Evolutionary conservation across 2,329 filamentous ascomycete genomes (phyloP).

Genomic region (Colletotrichum cereale): DNA sequence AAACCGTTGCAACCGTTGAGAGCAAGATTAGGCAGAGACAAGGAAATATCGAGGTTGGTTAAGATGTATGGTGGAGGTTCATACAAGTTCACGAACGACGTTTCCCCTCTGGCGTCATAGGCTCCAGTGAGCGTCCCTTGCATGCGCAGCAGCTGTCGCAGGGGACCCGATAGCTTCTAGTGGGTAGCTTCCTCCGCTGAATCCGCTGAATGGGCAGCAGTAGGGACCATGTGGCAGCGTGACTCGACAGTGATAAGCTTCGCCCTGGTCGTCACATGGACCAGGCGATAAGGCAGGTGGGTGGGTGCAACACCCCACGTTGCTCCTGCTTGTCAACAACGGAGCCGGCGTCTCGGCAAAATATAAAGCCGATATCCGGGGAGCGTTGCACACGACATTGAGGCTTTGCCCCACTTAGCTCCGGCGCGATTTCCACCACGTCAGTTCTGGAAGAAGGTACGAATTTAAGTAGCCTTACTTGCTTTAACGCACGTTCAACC

Average conservation of each 20-base stretch:
- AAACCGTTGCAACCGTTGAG: conserved; percentile 26
- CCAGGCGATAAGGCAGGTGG: conserved; percentile 26
- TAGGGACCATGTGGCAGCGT: conserved; percentile 39
- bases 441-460: conserved; percentile 23
- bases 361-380: conserved; percentile 26
- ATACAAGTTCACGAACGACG: conserved; percentile 9
- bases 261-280: conserved; percentile 36
- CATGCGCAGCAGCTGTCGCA: conserved; percentile 34
- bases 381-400: conserved; percentile 10
- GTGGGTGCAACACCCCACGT: conserved; percentile 24
- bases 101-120: conserved; percentile 38
- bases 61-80: conserved; percentile 26
- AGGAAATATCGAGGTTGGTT: conserved; percentile 6
- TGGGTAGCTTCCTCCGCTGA: conserved; percentile 33
- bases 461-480: conserved; percentile 10
- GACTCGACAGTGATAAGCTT: conserved; percentile 38
- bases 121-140: conserved; percentile 34
- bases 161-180: conserved; percentile 28
- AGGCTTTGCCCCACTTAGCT: conserved; percentile 32
- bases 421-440: conserved; percentile 31
- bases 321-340: not conserved
- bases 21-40: conserved; percentile 33
- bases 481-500: conserved; percentile 17
- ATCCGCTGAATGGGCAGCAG: conserved; percentile 35
- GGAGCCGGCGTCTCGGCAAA: conserved; percentile 2